Conservation (phyloP, 306 rosid genomes). For the Prunus salicina region DNA sequence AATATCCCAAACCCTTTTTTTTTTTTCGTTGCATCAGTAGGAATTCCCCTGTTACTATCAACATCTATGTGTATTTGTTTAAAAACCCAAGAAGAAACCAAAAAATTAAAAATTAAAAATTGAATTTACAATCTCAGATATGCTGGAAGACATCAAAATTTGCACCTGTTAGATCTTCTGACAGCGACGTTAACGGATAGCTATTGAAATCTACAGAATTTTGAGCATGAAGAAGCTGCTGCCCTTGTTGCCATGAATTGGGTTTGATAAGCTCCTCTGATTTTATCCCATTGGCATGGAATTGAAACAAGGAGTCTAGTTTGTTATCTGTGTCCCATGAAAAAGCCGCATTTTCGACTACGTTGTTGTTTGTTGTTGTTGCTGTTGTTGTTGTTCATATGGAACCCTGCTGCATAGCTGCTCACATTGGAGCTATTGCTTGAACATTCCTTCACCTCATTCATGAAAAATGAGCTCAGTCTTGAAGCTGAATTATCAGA, state of each 20-base stretch:
- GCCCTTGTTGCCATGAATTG: conserved; percentile 54
- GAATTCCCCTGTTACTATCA: conserved; percentile 67
- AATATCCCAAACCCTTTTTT: conserved; percentile 40
- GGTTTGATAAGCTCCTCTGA: conserved; percentile 50
- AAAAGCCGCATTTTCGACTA: conserved; percentile 49
- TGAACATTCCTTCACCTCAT: conserved; percentile 68
- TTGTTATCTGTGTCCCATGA: conserved; percentile 69
- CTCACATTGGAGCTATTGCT: conserved; percentile 86
- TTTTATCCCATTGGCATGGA: conserved; percentile 51
- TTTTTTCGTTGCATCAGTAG: conserved; percentile 24
- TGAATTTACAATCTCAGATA: conserved; percentile 56
- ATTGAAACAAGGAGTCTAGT: conserved; percentile 57
- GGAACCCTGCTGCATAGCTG: conserved; percentile 50
- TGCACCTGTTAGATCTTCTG: conserved; percentile 68
- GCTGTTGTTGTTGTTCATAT: conserved; percentile 28
- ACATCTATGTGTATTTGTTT: conserved; percentile 50
- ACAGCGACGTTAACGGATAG: conserved; percentile 78
- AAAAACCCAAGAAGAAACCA: conserved; percentile 10
- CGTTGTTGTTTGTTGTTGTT: conserved; percentile 19
- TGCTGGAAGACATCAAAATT: conserved; percentile 81
- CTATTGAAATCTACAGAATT: conserved; percentile 62
- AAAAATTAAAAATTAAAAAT: neutral
- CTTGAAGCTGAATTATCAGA: conserved; percentile 69
- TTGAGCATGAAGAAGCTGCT: conserved; percentile 24
- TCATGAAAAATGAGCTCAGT: conserved; percentile 50